A percentile compares a stretch with the other conserved stretches of the same genome.
Conservation (phyloP, 305 asterid species). For the Fraxinus dipetala region DNA sequence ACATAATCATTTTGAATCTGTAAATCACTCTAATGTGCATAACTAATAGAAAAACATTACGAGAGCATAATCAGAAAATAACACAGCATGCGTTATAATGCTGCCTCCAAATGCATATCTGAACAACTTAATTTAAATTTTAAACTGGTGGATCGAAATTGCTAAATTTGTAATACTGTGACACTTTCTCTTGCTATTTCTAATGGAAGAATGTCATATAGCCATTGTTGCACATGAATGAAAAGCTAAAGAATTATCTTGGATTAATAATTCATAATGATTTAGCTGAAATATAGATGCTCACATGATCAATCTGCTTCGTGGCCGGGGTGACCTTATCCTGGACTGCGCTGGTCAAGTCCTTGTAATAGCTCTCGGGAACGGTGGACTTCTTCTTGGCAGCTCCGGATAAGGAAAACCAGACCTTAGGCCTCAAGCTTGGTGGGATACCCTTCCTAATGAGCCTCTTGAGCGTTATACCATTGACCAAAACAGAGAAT, state of each 20-base stretch:
- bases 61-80: background rate
- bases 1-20: background rate
- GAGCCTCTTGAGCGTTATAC: conserved; percentile 73
- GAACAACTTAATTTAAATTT: too few species aligned
- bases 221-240: too few species aligned
- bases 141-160: too few species aligned
- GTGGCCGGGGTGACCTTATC: conserved; percentile 83
- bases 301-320: conserved; percentile 91
- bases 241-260: too few species aligned
- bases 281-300: background rate
- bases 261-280: background rate
- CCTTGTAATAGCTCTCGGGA: conserved; percentile 80
- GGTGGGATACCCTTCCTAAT: conserved; percentile 88
- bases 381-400: conserved; percentile 93
- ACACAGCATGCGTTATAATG: too few species aligned
- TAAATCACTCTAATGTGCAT: background rate
- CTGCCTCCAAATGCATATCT: too few species aligned
- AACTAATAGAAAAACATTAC: background rate
- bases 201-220: too few species aligned
- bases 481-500: conserved; percentile 69
- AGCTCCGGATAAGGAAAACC: conserved; percentile 89
- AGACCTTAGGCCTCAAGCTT: conserved; percentile 73
- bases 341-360: conserved; percentile 60
- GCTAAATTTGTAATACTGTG: too few species aligned
- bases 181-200: too few species aligned